phyloP scores from a whole-genome alignment of 1,284 basidiomycete genomes.

The Ustilago shanxiensis region DNA sequence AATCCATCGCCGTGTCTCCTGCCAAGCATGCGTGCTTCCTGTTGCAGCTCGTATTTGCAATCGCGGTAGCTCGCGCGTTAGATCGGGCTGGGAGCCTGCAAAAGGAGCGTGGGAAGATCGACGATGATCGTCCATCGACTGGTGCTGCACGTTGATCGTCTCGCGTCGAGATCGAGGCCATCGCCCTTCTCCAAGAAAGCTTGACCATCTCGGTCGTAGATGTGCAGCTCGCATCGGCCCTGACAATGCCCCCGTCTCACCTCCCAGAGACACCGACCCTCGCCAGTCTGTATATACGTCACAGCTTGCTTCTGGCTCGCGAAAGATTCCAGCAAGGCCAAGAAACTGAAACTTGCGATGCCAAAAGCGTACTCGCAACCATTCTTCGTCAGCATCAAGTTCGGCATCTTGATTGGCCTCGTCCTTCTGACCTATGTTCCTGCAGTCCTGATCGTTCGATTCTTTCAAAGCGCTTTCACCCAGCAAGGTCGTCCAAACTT shows the following conservation, averaged over 20 bases:
- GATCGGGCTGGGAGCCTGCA: constrained; percentile 7
- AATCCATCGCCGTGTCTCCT: constrained; percentile 40
- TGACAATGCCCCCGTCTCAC: not conserved
- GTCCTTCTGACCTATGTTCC: not conserved
- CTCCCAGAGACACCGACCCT: constrained; percentile 15
- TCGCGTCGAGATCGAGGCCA: constrained; percentile 13
- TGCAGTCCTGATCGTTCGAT: not conserved
- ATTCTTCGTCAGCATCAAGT: constrained; percentile 1
- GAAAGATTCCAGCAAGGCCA: constrained; percentile 39
- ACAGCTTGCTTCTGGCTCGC: constrained; percentile 10
- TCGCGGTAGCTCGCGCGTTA: constrained; percentile 18
- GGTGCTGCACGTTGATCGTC: not conserved
- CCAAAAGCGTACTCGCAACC: constrained; percentile 34
- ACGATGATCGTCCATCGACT: constrained; percentile 4
- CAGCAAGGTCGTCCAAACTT: constrained; percentile 20
- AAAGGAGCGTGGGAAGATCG: constrained; percentile 13
- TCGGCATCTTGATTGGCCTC: not conserved
- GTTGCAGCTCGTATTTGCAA: constrained; percentile 5
- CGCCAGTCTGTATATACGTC: constrained; percentile 37
- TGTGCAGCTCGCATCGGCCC: constrained; percentile 11
- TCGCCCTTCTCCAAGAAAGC: constrained; percentile 29
- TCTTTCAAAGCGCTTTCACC: not conserved
- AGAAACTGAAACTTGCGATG: constrained; percentile 37
- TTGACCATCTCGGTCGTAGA: constrained; percentile 27
- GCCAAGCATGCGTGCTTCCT: constrained; percentile 6